Evolutionary conservation across 2,329 filamentous ascomycete species (phyloP).

Genomic region (Aspergillus niger): DNA sequence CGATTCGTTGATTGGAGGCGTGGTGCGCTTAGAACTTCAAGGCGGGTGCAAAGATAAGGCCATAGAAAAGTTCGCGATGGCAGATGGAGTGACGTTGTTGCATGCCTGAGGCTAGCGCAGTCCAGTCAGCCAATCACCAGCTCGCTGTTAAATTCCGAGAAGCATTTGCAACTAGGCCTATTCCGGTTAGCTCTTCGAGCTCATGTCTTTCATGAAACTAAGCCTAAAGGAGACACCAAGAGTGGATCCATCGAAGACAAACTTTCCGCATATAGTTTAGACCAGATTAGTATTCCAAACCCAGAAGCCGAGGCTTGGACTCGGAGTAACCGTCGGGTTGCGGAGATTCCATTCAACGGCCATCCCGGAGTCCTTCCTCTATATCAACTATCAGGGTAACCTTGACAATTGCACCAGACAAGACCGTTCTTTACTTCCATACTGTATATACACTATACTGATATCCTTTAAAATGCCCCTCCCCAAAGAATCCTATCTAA

Average conservation of each 20-base stretch:
- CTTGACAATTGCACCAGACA: no score
- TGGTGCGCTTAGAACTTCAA: not conserved
- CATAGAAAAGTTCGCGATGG: not conserved
- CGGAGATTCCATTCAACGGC: no score
- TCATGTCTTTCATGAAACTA: no score
- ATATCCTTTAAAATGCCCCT: slow-evolving; percentile 61
- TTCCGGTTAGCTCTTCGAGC: not conserved
- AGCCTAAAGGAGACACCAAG: no score
- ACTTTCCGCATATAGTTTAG: no score
- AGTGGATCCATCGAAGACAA: no score
- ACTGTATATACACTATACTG: not conserved
- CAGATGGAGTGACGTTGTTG: not conserved
- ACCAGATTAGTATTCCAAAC: no score
- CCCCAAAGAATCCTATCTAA: slow-evolving; percentile 74
- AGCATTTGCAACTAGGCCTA: not conserved
- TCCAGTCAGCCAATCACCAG: not conserved
- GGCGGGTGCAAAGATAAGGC: not conserved
- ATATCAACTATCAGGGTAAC: no score
- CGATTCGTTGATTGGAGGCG: not conserved
- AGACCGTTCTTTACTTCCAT: not conserved
- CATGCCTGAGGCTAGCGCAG: not conserved
- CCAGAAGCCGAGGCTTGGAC: no score
- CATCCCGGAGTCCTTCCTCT: no score
- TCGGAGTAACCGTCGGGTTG: no score
- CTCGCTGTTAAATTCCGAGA: not conserved